Evolutionary conservation across 1,139 yeast genomes (phyloP).

Genomic region (Scheffersomyces stambukii): DNA sequence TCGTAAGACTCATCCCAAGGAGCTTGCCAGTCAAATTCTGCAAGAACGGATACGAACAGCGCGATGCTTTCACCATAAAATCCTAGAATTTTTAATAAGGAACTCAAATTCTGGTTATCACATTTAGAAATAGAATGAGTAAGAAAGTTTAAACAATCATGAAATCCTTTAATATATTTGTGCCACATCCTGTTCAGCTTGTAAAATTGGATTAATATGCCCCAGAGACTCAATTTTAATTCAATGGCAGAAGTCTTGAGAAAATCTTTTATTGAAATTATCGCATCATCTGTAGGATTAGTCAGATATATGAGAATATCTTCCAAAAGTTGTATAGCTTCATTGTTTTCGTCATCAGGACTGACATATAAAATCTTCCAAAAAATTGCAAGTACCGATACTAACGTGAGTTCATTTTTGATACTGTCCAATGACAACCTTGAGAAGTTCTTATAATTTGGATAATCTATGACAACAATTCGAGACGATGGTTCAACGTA

Average conservation of each 20-base stretch:
- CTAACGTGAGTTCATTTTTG: slow-evolving; percentile 59
- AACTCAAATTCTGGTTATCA: slow-evolving; percentile 9
- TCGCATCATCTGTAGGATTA: slow-evolving; percentile 17
- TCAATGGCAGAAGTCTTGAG: slow-evolving; percentile 61
- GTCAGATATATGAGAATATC: slow-evolving; percentile 35
- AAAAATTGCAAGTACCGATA: slow-evolving; percentile 64
- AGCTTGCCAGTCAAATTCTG: slow-evolving; percentile 4
- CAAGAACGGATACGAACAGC: slow-evolving; percentile 18
- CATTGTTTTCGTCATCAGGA: slow-evolving; percentile 33
- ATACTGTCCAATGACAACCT: slow-evolving; percentile 49
- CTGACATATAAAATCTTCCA: slow-evolving; percentile 47
- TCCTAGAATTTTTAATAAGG: slow-evolving; percentile 26
- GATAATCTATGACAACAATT: slow-evolving; percentile 15
- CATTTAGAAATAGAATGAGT: slow-evolving; percentile 12
- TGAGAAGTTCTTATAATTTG: slow-evolving; percentile 61
- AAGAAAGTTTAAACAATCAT: slow-evolving; percentile 35
- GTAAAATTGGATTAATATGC: slow-evolving; percentile 62
- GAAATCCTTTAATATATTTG: slow-evolving; percentile 53
- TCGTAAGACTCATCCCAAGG: too few species aligned
- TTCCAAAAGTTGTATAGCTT: slow-evolving; percentile 53
- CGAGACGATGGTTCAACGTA: slow-evolving; percentile 5
- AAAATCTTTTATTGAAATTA: slow-evolving; percentile 52
- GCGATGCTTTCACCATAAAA: slow-evolving; percentile 27
- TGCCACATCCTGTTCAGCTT: slow-evolving; percentile 32
- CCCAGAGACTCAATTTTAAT: slow-evolving; percentile 73